These are phyloP conservation scores for Colletotrichum noveboracense DNA, from an alignment of 2,329 filamentous ascomycete species.

Conservation along the genomic window DNA sequence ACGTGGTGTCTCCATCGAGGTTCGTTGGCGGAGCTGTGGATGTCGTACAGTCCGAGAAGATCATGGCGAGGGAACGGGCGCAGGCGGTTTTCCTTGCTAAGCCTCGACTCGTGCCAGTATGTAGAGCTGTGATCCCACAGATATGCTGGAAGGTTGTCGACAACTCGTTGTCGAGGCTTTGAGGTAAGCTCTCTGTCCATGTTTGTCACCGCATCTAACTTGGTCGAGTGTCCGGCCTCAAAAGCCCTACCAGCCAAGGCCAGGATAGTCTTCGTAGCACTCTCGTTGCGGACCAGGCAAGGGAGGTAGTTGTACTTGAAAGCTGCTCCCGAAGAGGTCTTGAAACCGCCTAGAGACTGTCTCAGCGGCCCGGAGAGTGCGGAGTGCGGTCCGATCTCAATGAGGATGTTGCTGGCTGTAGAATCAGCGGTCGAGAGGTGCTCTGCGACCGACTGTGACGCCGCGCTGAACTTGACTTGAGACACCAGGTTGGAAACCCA, in stretches of 20 bases:
- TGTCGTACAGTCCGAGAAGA: slow-evolving; percentile 33
- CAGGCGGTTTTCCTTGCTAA: not conserved
- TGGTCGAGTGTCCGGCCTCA: slow-evolving; percentile 43
- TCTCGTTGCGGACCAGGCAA: slow-evolving; percentile 55
- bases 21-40: slow-evolving; percentile 36
- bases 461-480: not conserved
- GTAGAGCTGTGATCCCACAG: slow-evolving; percentile 54
- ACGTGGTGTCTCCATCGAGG: slow-evolving; percentile 44
- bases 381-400: not conserved
- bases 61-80: not conserved
- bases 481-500: not conserved
- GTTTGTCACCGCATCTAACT: slow-evolving; percentile 49
- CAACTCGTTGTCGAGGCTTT: not conserved
- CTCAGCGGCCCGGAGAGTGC: not conserved
- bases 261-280: slow-evolving; percentile 48
- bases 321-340: slow-evolving; percentile 28
- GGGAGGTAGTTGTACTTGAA: slow-evolving; percentile 45
- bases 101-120: slow-evolving; percentile 32
- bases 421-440: not conserved
- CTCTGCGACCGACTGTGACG: not conserved
- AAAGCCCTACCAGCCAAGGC: slow-evolving; percentile 50
- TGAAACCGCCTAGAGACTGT: not conserved
- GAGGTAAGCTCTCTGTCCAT: not conserved
- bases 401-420: slow-evolving; percentile 22
- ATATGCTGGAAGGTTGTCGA: slow-evolving; percentile 54